phyloP scores from a whole-genome alignment of 306 rosid species.

The Begonia peltatifolia region DNA sequence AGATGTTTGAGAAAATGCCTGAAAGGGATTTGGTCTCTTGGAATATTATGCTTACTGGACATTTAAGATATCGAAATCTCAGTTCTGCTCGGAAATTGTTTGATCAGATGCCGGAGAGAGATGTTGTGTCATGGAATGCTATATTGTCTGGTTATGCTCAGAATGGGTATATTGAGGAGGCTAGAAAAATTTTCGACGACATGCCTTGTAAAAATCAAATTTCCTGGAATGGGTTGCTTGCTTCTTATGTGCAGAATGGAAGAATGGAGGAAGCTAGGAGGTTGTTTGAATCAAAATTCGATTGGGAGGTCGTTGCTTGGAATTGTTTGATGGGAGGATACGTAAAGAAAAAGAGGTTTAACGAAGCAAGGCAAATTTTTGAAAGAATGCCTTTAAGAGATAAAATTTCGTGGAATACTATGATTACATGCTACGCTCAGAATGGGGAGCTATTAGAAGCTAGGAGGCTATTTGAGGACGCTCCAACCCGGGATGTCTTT shows the following conservation, averaged over 20 bases:
- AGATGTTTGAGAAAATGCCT: constrained; percentile 62
- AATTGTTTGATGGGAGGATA: constrained; percentile 77
- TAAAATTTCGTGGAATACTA: constrained; percentile 63
- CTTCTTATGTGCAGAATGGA: constrained; percentile 67
- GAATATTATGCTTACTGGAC: constrained; percentile 81
- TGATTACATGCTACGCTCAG: constrained; percentile 77
- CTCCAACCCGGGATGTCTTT: constrained; percentile 53
- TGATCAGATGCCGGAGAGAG: constrained; percentile 51
- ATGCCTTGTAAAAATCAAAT: constrained; percentile 51
- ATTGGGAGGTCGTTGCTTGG: constrained; percentile 76
- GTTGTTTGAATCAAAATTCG: constrained; percentile 39
- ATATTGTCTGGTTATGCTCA: constrained; percentile 74
- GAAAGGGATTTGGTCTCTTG: constrained; percentile 57
- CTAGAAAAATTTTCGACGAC: constrained; percentile 37
- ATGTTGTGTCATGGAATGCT: constrained; percentile 76
- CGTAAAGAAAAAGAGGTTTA: constrained; percentile 33
- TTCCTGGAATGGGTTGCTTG: constrained; percentile 69
- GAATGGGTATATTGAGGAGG: constrained; percentile 57
- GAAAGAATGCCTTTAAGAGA: constrained; percentile 53
- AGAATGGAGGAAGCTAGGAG: constrained; percentile 37
- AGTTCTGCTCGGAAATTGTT: constrained; percentile 48
- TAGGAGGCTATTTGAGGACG: constrained; percentile 38
- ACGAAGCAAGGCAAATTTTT: constrained; percentile 43
- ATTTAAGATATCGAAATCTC: constrained; percentile 38
- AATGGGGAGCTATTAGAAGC: constrained; percentile 47